These are phyloP conservation scores for Wallacemonas sp. DNA, from an alignment of 208 protist genomes.

Conservation along the genomic window DNA sequence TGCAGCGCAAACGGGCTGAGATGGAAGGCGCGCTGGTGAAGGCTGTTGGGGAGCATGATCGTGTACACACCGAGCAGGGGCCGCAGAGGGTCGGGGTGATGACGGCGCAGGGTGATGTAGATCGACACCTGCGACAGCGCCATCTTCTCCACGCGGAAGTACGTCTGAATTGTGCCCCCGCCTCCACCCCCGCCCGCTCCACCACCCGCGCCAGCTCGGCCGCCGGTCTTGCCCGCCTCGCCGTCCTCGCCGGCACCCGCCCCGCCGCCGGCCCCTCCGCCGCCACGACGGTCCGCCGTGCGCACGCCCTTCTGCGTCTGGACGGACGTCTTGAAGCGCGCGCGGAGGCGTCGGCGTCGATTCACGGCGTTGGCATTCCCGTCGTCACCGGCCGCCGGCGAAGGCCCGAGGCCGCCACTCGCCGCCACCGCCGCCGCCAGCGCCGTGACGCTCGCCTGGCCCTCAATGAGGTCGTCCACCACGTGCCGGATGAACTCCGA, in stretches of 20 bases:
- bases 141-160: slow-evolving; percentile 59
- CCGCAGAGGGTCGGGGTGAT: slow-evolving; percentile 64
- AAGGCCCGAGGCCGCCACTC: neutral
- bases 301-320: slow-evolving; percentile 21
- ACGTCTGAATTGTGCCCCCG: slow-evolving; percentile 19
- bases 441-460: neutral
- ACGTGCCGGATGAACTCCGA: slow-evolving; percentile 13
- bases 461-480: slow-evolving; percentile 10
- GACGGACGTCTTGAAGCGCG: slow-evolving; percentile 24
- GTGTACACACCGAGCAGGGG: slow-evolving; percentile 66
- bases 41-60: slow-evolving; percentile 66
- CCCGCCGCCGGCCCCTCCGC: slow-evolving; percentile 7
- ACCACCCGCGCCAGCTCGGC: neutral
- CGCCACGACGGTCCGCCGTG: slow-evolving; percentile 14
- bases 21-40: slow-evolving; percentile 60
- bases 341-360: neutral
- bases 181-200: neutral
- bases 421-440: slow-evolving; percentile 6
- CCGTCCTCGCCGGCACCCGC: neutral
- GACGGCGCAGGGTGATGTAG: slow-evolving; percentile 63
- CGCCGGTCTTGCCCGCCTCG: neutral
- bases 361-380: neutral
- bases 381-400: neutral
- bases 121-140: slow-evolving; percentile 48
- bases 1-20: slow-evolving; percentile 38